A percentile compares a stretch with the other conserved stretches of the same genome.
Conservation (phyloP, 371 early-diverging fungal genomes). For the Circinella umbellata region DNA sequence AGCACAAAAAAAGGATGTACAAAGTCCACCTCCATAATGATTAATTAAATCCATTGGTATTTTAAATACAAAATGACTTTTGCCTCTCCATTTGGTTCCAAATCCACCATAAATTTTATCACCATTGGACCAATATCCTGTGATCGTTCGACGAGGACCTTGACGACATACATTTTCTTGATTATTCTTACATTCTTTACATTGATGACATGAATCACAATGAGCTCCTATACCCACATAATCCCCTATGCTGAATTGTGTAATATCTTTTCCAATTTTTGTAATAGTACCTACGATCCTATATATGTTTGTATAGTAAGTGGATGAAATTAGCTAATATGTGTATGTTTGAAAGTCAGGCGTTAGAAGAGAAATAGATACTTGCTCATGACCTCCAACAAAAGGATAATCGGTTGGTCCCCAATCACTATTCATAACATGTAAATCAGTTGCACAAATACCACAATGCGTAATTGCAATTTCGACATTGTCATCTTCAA, state of each 20-base stretch:
- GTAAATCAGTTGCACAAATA: slow-evolving; percentile 45
- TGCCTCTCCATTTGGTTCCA: slow-evolving; percentile 64
- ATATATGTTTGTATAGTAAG: too few species aligned
- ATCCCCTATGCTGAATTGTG: slow-evolving; percentile 65
- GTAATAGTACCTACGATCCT: slow-evolving; percentile 60
- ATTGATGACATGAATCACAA: slow-evolving; percentile 47
- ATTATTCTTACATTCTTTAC: slow-evolving; percentile 28
- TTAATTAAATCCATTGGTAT: slow-evolving; percentile 42
- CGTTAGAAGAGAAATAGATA: not conserved
- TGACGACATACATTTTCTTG: slow-evolving; percentile 30
- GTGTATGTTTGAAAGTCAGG: too few species aligned
- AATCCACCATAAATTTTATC: slow-evolving; percentile 68
- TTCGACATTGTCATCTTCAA: slow-evolving; percentile 58
- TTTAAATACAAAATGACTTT: slow-evolving; percentile 58
- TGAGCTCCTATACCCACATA: slow-evolving; percentile 75
- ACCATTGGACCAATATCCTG: slow-evolving; percentile 57
- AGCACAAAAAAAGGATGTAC: slow-evolving; percentile 32
- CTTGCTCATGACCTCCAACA: slow-evolving; percentile 60
- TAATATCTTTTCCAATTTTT: slow-evolving; percentile 54
- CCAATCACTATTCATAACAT: slow-evolving; percentile 69
- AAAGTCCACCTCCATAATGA: too few species aligned
- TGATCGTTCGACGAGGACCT: slow-evolving; percentile 23
- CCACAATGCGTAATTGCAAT: slow-evolving; percentile 66
- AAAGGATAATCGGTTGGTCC: slow-evolving; percentile 63
- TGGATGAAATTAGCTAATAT: too few species aligned